phyloP scores from a whole-genome alignment of 306 rosid species.

The Prunus kanzakura region DNA sequence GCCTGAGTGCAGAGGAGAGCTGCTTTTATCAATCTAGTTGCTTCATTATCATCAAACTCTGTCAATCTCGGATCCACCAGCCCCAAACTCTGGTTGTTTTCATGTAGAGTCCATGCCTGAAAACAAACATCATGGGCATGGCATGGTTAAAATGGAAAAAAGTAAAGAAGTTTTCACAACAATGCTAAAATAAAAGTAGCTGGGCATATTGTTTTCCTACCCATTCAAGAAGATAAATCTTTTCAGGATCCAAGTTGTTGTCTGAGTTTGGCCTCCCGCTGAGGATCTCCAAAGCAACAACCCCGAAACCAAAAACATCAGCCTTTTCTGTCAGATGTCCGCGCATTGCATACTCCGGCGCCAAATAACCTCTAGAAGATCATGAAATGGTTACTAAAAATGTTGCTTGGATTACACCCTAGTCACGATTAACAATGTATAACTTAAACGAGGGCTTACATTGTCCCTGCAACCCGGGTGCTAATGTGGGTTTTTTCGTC shows the following conservation, averaged over 20 bases:
- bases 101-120: conserved; percentile 27
- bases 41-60: conserved; percentile 12
- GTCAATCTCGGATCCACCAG: conserved; percentile 18
- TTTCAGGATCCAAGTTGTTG: background rate
- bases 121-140: background rate
- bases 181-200: background rate
- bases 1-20: conserved; percentile 29
- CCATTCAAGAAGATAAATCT: conserved; percentile 27
- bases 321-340: conserved; percentile 26
- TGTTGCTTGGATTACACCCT: background rate
- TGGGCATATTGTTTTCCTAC: background rate
- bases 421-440: background rate
- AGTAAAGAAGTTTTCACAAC: background rate
- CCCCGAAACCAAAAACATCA: conserved; percentile 22
- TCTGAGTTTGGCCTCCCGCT: conserved; percentile 21
- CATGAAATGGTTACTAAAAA: background rate
- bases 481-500: conserved; percentile 34
- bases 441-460: conserved; percentile 11
- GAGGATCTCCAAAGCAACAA: conserved; percentile 21
- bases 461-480: conserved; percentile 38
- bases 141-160: background rate
- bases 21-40: conserved; percentile 8
- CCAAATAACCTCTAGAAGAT: conserved; percentile 28
- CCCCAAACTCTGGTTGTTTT: conserved; percentile 8
- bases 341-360: conserved; percentile 28